Evolutionary conservation across 1,284 basidiomycete genomes (phyloP).

Genomic region (Meira miltonrushii): DNA sequence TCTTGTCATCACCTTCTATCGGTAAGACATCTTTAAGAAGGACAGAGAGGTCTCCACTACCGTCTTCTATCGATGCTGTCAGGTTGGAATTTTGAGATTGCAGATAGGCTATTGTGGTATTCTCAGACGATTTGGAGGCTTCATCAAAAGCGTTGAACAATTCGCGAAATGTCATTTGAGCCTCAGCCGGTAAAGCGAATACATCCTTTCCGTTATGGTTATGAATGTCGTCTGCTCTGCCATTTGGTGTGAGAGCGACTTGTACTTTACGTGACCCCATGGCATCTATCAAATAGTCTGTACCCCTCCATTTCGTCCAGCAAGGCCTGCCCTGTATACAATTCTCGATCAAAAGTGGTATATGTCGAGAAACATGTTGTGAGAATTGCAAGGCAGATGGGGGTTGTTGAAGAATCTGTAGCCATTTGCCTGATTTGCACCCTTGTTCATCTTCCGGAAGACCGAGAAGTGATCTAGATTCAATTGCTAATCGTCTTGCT

Average conservation of each 20-base stretch:
- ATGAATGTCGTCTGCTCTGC: constrained; percentile 39
- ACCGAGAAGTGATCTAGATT: constrained; percentile 5
- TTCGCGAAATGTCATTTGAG: constrained; percentile 17
- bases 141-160: not conserved
- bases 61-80: constrained; percentile 12
- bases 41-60: constrained; percentile 30
- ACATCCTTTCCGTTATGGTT: constrained; percentile 17
- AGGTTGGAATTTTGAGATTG: constrained; percentile 46
- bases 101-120: constrained; percentile 26
- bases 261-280: constrained; percentile 28
- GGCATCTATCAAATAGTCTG: constrained; percentile 20
- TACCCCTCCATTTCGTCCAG: constrained; percentile 26
- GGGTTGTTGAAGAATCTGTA: not conserved
- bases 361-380: constrained; percentile 3
- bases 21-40: constrained; percentile 28
- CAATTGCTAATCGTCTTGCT: not conserved
- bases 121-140: too few species aligned
- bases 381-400: constrained; percentile 11
- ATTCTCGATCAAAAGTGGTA: constrained; percentile 25
- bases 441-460: not conserved
- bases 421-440: not conserved
- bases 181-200: constrained; percentile 38
- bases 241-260: constrained; percentile 41
- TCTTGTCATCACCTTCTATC: not conserved
- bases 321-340: constrained; percentile 18